Percentiles rank a stretch among this genome's conserved stretches.
Evolutionary conservation across 345 rosid species (phyloP).

Genomic region (Cardiospermum halicacabum): DNA sequence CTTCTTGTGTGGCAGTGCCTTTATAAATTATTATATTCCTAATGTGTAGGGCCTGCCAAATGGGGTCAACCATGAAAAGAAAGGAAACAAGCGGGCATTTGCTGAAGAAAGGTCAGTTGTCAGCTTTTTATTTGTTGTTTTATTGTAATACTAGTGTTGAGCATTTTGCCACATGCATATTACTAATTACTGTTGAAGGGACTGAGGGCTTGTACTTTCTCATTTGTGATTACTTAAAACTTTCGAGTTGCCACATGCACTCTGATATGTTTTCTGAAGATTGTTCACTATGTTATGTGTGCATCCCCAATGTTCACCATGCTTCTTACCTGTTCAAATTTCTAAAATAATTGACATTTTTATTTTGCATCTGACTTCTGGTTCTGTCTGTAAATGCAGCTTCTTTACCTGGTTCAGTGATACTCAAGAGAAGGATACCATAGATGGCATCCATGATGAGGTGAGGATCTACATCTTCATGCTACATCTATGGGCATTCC

Average conservation of each 20-base stretch:
- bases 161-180: constrained; percentile 1
- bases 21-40: constrained; percentile 17
- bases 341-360: too few relatives aligned
- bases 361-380: constrained; percentile 1
- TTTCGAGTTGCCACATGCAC: neutral
- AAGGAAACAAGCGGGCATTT: constrained; percentile 77
- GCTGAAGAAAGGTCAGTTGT: constrained; percentile 61
- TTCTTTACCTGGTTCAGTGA: constrained; percentile 85
- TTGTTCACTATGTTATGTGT: neutral
- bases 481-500: neutral
- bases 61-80: constrained; percentile 80
- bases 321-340: too few relatives aligned
- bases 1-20: neutral
- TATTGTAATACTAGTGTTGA: neutral
- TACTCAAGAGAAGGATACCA: constrained; percentile 46
- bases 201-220: neutral
- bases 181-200: neutral
- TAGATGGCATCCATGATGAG: constrained; percentile 74
- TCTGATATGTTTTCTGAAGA: neutral
- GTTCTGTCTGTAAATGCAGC: constrained; percentile 34
- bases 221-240: neutral
- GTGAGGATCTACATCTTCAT: constrained; percentile 31
- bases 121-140: neutral
- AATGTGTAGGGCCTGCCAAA: constrained; percentile 68
- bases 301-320: neutral